These are phyloP conservation scores for Lasiodiplodia gonubiensis DNA, from an alignment of 2,329 filamentous ascomycete genomes.

Conservation along the genomic window DNA sequence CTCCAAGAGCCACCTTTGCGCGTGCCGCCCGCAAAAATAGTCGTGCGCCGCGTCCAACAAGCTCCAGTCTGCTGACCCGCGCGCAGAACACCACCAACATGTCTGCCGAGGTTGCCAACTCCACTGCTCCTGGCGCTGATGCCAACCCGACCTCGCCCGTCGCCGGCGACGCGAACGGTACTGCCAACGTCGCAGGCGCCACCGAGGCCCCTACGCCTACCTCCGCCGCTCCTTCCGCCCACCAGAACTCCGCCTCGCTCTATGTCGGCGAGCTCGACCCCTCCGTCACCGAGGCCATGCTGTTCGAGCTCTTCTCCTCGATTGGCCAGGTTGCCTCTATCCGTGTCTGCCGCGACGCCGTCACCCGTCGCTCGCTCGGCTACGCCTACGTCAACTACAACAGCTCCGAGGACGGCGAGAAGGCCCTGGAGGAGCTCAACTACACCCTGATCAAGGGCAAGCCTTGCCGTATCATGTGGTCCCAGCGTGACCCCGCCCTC, in stretches of 20 bases:
- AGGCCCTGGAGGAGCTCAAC: conserved; percentile 98
- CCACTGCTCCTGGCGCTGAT: conserved; percentile 65
- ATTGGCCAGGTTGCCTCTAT: conserved; percentile 99
- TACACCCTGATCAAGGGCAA: conserved; percentile 99
- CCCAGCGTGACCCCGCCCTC: conserved; percentile 96
- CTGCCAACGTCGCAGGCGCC: conserved; percentile 65
- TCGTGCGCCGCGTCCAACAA: background rate
- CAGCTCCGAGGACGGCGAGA: conserved; percentile 93
- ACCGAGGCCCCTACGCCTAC: conserved; percentile 72
- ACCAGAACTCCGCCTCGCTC: conserved; percentile 94
- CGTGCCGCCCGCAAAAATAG: conserved; percentile 1
- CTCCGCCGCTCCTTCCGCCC: conserved; percentile 73
- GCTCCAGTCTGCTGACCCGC: conserved; percentile 35
- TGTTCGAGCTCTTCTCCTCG: conserved; percentile 99
- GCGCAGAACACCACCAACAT: conserved; percentile 37
- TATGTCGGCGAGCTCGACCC: conserved; percentile 99
- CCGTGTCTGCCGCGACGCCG: conserved; percentile 98
- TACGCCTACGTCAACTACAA: conserved; percentile 99
- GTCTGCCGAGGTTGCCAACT: conserved; percentile 52
- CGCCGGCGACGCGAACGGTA: conserved; percentile 64
- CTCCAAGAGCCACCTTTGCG: background rate
- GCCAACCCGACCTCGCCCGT: conserved; percentile 74
- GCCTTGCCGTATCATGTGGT: conserved; percentile 99
- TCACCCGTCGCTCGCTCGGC: conserved; percentile 96
- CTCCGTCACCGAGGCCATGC: conserved; percentile 98